A percentile compares a stretch with the other conserved stretches of the same genome.
Evolutionary conservation across 306 rosid genomes (phyloP).

Genomic region (Benincasa hispida): DNA sequence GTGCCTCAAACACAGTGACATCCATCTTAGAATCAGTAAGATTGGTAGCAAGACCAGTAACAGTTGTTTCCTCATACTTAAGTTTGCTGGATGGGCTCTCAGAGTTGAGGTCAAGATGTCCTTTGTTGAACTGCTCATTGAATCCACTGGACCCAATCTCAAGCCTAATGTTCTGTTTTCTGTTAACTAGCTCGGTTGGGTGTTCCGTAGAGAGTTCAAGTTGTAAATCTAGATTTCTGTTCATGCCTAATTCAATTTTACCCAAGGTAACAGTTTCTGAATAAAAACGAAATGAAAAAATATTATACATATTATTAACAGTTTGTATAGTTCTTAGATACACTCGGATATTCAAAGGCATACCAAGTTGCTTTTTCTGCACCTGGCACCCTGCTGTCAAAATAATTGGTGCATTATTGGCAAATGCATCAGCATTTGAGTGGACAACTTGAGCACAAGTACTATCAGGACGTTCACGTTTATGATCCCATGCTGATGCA

Average conservation of each 20-base stretch:
- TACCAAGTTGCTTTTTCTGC: constrained; percentile 47
- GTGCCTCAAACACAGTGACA: constrained; percentile 33
- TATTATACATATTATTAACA: not conserved
- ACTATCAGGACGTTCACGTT: constrained; percentile 53
- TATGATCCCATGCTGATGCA: constrained; percentile 33
- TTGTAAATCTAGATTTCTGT: constrained; percentile 27
- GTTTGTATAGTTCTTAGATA: not conserved
- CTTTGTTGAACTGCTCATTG: constrained; percentile 37
- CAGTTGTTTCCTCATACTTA: constrained; percentile 30
- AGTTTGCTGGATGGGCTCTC: constrained; percentile 39
- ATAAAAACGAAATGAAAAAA: constrained; percentile 18
- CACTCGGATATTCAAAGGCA: constrained; percentile 9
- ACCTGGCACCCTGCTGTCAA: constrained; percentile 27
- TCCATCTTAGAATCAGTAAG: constrained; percentile 33
- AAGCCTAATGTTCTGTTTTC: constrained; percentile 23
- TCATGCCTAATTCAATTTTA: constrained; percentile 22
- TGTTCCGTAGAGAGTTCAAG: constrained; percentile 21
- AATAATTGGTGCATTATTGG: constrained; percentile 26
- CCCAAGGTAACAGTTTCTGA: constrained; percentile 20
- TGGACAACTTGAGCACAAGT: constrained; percentile 78
- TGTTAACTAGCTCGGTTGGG: constrained; percentile 32
- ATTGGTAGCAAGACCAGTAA: constrained; percentile 32
- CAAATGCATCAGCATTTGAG: constrained; percentile 44
- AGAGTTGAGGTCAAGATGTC: constrained; percentile 27
- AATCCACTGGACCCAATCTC: constrained; percentile 34